Evolutionary conservation across 345 rosid species (phyloP).

Genomic region (Citrus inodora): DNA sequence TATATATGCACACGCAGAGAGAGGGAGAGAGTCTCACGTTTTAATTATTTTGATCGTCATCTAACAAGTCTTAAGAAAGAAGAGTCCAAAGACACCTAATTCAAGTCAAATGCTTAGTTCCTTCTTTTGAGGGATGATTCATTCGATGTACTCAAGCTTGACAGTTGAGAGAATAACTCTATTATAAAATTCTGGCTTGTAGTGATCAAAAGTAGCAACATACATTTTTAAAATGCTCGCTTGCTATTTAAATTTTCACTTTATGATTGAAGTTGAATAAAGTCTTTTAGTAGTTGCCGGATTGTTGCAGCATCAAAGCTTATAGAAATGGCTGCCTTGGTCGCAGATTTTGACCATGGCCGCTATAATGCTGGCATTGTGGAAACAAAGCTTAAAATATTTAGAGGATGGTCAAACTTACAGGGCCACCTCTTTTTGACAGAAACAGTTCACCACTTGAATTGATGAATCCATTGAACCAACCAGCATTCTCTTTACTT

Average conservation of each 20-base stretch:
- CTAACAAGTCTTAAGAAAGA: background rate
- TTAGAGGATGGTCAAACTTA: constrained; percentile 1
- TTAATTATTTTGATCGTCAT: background rate
- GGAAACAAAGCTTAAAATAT: background rate
- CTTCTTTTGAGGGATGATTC: constrained; percentile 4
- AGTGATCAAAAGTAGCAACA: constrained; percentile 13
- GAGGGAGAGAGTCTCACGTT: background rate
- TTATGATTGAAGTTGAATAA: background rate
- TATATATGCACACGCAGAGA: background rate
- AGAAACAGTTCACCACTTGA: background rate
- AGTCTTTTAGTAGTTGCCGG: background rate
- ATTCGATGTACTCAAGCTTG: background rate
- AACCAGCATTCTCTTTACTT: no score
- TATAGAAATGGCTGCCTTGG: background rate
- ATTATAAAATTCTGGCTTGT: background rate
- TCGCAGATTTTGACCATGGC: constrained; percentile 11
- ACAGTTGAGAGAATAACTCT: background rate
- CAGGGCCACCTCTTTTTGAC: background rate
- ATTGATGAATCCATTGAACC: background rate
- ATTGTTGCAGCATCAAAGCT: constrained; percentile 5
- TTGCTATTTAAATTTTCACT: background rate
- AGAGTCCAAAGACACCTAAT: background rate
- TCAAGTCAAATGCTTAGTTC: background rate
- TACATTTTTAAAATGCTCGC: background rate
- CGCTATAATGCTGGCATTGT: constrained; percentile 9